These are phyloP conservation scores for Candida tallmaniae DNA, from an alignment of 805 yeast genomes.

Conservation along the genomic window DNA sequence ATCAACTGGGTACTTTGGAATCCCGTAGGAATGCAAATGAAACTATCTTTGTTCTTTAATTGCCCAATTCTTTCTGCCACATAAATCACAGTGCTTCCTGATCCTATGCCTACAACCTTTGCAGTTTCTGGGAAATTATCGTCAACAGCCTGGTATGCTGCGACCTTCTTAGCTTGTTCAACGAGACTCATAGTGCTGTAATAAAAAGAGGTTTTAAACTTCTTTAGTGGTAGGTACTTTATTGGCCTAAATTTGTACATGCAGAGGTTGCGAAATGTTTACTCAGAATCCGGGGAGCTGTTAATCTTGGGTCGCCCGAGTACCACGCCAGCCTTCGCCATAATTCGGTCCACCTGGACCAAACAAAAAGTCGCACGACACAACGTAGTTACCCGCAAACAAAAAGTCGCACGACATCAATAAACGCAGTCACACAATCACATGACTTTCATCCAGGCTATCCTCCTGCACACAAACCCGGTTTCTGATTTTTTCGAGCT, in stretches of 20 bases:
- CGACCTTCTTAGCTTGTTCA: slow-evolving; percentile 82
- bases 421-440: slow-evolving; percentile 14
- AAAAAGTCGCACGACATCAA: too few species aligned
- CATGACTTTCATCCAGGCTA: slow-evolving; percentile 3
- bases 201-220: neutral
- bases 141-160: slow-evolving; percentile 92
- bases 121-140: slow-evolving; percentile 69
- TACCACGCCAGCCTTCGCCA: too few species aligned
- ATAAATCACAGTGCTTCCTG: slow-evolving; percentile 96
- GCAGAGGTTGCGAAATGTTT: too few species aligned
- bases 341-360: too few species aligned
- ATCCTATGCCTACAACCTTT: slow-evolving; percentile 86
- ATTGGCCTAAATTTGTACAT: too few species aligned
- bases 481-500: neutral
- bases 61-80: slow-evolving; percentile 93
- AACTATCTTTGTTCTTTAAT: slow-evolving; percentile 44
- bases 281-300: too few species aligned
- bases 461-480: neutral
- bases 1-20: slow-evolving; percentile 90
- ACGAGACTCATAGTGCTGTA: slow-evolving; percentile 29
- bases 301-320: too few species aligned
- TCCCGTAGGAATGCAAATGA: slow-evolving; percentile 91
- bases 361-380: too few species aligned
- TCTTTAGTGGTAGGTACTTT: too few species aligned
- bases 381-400: too few species aligned